Evolutionary conservation across 1,139 yeast genomes (phyloP).

Genomic region (Groenewaldozyma auringiensis): DNA sequence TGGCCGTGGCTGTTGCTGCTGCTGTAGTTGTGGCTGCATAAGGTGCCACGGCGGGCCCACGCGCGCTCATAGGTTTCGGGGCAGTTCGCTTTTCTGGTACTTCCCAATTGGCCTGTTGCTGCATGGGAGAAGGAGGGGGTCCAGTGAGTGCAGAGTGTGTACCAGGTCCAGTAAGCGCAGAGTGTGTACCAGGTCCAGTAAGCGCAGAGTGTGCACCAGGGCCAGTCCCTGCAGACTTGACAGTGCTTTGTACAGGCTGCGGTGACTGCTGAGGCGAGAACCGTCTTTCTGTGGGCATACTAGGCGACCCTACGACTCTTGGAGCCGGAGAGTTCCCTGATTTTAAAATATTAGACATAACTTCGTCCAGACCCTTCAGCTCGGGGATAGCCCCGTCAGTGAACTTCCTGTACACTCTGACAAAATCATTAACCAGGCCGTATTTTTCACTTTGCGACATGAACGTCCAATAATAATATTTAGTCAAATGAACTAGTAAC

Average conservation of each 20-base stretch:
- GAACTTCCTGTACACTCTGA: conserved; percentile 58
- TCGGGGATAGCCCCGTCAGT: conserved; percentile 63
- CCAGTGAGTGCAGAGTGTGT: too few species aligned
- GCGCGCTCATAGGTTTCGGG: too few species aligned
- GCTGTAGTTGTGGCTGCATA: conserved; percentile 6
- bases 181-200: too few species aligned
- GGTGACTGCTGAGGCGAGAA: too few species aligned
- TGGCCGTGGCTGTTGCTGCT: conserved; percentile 8
- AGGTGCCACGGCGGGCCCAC: not conserved
- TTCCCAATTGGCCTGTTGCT: too few species aligned
- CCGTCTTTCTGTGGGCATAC: too few species aligned
- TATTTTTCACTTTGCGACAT: conserved; percentile 59
- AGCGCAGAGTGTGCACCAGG: too few species aligned
- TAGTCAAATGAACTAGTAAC: conserved; percentile 57
- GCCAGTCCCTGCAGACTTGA: too few species aligned
- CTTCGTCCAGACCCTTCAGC: conserved; percentile 34
- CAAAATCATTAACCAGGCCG: conserved; percentile 55
- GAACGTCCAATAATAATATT: conserved; percentile 81
- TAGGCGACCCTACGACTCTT: not conserved
- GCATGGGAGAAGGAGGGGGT: too few species aligned
- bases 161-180: too few species aligned
- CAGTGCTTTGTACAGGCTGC: too few species aligned
- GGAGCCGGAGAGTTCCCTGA: not conserved
- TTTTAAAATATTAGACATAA: conserved; percentile 5
- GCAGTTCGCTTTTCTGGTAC: too few species aligned